phyloP scores from a whole-genome alignment of 352 stramenopile genomes.

The Globisporangium recalcitrans region DNA sequence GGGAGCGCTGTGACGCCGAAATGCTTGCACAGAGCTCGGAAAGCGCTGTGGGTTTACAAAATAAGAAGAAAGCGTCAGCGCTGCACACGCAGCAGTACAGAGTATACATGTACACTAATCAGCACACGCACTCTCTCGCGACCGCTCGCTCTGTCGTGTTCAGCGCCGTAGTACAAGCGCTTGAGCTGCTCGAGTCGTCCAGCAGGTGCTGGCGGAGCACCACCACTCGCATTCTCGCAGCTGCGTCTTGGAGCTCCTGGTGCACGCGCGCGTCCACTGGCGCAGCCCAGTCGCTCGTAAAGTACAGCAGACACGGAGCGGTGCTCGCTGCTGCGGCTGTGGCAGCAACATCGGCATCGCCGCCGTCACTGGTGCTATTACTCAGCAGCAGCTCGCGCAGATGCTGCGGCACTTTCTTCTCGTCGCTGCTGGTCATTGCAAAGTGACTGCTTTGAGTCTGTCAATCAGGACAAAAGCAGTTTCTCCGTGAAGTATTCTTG shows the following conservation, averaged over 20 bases:
- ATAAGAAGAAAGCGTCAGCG: too few species aligned
- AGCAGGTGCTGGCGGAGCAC: constrained; percentile 26
- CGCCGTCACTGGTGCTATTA: not conserved
- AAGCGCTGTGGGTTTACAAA: constrained; percentile 30
- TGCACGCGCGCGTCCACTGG: constrained; percentile 30
- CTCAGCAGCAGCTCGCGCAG: constrained; percentile 2
- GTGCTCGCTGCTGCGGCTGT: not conserved
- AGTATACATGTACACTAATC: not conserved
- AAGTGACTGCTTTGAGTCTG: too few species aligned
- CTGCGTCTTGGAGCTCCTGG: constrained; percentile 16
- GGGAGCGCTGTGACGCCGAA: constrained; percentile 37
- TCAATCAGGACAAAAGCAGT: too few species aligned
- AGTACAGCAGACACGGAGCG: constrained; percentile 19
- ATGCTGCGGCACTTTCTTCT: not conserved
- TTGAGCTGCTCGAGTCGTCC: not conserved
- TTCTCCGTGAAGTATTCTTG: too few species aligned
- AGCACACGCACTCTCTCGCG: not conserved
- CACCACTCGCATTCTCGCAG: constrained; percentile 14
- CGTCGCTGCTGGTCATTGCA: not conserved
- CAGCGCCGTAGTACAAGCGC: not conserved
- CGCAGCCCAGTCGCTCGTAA: constrained; percentile 41
- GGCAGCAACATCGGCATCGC: not conserved
- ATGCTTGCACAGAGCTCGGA: constrained; percentile 35
- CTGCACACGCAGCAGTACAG: too few species aligned
- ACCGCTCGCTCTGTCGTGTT: constrained; percentile 1